A percentile compares a stretch with the other conserved stretches of the same genome.
Conservation (phyloP, 2,329 filamentous ascomycete species). For the Fusarium mexicanum region DNA sequence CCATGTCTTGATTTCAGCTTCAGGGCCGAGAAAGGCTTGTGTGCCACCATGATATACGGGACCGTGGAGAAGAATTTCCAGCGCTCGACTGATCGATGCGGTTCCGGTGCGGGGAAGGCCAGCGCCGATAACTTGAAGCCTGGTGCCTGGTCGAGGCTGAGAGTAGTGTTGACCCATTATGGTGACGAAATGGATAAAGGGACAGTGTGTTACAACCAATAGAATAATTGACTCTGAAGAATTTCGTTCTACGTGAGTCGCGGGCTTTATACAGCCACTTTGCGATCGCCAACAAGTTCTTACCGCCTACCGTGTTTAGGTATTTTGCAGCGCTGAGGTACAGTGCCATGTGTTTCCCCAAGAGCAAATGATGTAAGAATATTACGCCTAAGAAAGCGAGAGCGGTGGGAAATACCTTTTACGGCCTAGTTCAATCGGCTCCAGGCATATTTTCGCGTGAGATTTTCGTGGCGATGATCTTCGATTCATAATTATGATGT, state of each 20-base stretch:
- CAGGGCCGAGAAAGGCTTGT: neutral
- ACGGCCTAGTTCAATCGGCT: neutral
- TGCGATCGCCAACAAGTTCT: neutral
- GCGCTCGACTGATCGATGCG: neutral
- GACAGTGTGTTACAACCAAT: accelerated
- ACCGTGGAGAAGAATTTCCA: neutral
- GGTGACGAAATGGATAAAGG: accelerated
- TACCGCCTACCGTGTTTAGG: neutral
- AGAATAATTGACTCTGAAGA: accelerated
- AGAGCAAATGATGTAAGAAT: neutral
- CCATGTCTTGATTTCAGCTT: neutral
- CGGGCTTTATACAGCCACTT: neutral
- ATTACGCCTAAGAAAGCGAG: neutral
- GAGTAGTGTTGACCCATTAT: neutral
- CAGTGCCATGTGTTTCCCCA: accelerated
- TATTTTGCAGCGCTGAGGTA: neutral
- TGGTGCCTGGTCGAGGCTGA: neutral
- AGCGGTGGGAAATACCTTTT: neutral
- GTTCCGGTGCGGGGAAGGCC: neutral
- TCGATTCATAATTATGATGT: accelerated
- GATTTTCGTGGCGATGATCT: neutral
- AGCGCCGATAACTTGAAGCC: neutral
- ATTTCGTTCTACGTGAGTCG: neutral
- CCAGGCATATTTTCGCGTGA: neutral
- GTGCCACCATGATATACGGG: neutral